These are phyloP conservation scores for Colletotrichum gloeosporioides DNA, from an alignment of 2,329 filamentous ascomycete species.

Conservation along the genomic window DNA sequence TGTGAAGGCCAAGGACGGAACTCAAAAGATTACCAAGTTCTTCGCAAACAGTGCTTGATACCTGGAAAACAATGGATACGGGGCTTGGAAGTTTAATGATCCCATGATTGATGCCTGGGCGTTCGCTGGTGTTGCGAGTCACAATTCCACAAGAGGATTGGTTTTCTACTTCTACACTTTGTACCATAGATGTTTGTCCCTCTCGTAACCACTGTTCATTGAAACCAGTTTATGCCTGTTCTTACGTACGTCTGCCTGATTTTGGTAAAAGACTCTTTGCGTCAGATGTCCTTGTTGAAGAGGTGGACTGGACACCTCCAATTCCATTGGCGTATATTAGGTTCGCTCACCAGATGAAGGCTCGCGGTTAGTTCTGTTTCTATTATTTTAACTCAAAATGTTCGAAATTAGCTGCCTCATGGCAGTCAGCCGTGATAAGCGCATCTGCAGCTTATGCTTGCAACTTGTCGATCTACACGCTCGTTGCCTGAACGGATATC, in stretches of 20 bases:
- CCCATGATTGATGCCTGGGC: background rate
- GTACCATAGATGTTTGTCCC: background rate
- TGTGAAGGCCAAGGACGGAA: slow-evolving; percentile 36
- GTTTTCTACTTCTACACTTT: background rate
- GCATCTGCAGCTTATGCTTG: background rate
- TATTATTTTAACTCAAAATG: background rate
- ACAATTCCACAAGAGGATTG: background rate
- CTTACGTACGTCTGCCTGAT: background rate
- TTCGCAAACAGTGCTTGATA: slow-evolving; percentile 47
- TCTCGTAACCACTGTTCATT: background rate
- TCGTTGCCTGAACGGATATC: background rate
- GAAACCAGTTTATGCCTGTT: background rate
- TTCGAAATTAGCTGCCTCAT: background rate
- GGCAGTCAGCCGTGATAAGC: background rate
- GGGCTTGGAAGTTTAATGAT: background rate
- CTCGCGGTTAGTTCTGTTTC: background rate
- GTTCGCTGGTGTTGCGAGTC: background rate
- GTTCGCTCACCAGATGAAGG: background rate
- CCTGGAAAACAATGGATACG: background rate
- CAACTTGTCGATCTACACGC: background rate
- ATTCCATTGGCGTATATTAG: background rate
- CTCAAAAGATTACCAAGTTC: slow-evolving; percentile 54
- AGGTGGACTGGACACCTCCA: background rate
- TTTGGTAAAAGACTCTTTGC: background rate
- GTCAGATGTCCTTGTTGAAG: background rate